Evolutionary conservation across 345 rosid species (phyloP).

Genomic region (Hypericum androsaemum): DNA sequence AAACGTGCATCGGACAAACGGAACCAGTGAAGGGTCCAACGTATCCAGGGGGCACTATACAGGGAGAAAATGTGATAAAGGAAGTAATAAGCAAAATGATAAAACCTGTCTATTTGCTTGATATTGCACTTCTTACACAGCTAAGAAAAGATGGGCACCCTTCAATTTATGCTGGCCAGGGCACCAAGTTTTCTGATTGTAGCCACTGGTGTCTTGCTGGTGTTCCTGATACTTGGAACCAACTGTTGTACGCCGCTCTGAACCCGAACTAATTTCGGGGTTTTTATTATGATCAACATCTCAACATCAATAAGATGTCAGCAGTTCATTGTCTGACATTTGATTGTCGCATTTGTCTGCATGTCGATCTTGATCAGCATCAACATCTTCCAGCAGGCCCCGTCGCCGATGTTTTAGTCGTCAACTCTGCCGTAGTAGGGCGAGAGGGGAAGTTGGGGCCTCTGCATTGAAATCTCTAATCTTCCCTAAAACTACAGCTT

Average conservation of each 20-base stretch:
- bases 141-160: conserved; percentile 66
- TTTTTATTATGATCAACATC: no score
- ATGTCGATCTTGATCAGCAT: no score
- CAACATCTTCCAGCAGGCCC: no score
- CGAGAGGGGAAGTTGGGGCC: no score
- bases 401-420: no score
- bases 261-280: no score
- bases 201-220: conserved; percentile 86
- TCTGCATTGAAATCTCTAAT: no score
- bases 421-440: no score
- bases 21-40: conserved; percentile 36
- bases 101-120: conserved; percentile 40
- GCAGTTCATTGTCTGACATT: no score
- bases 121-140: conserved; percentile 45
- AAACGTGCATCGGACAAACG: conserved; percentile 38
- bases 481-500: no score
- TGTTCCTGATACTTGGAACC: conserved; percentile 68
- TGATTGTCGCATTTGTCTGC: no score
- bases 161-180: conserved; percentile 33
- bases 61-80: conserved; percentile 33
- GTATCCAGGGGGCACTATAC: conserved; percentile 22
- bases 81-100: conserved; percentile 31
- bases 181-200: conserved; percentile 28
- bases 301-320: no score
- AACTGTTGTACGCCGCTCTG: conserved; percentile 29